Conservation (phyloP, 495 filamentous ascomycete genomes). For the Xylaria venustula region DNA sequence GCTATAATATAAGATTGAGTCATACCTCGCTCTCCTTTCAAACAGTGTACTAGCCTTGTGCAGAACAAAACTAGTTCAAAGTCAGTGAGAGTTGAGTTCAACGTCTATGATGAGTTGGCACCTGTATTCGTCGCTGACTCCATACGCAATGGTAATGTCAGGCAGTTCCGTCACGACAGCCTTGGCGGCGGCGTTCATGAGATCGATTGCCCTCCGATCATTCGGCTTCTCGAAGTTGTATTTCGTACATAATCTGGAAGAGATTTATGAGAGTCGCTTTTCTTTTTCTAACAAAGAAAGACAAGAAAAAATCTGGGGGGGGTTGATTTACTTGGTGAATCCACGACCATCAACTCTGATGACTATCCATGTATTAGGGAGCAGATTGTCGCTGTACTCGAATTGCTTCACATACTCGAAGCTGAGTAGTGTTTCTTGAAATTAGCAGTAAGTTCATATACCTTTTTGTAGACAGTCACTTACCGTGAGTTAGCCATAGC, state of each 20-base stretch:
- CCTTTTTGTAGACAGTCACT: slow-evolving; percentile 21
- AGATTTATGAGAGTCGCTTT: slow-evolving; percentile 40
- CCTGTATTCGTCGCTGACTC: slow-evolving; percentile 93
- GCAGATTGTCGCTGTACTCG: slow-evolving; percentile 74
- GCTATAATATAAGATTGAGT: slow-evolving; percentile 1
- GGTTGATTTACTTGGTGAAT: slow-evolving; percentile 76
- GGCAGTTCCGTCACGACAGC: slow-evolving; percentile 80
- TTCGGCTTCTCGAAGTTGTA: slow-evolving; percentile 90
- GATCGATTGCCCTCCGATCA: slow-evolving; percentile 78
- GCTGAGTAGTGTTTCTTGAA: slow-evolving; percentile 31
- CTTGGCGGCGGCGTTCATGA: slow-evolving; percentile 90
- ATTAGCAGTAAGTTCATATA: slow-evolving; percentile 21
- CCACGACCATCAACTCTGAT: slow-evolving; percentile 89
- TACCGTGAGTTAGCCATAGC: slow-evolving; percentile 50
- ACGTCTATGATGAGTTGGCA: not conserved
- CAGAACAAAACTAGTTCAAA: slow-evolving; percentile 71
- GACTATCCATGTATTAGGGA: slow-evolving; percentile 92
- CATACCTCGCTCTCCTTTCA: slow-evolving; percentile 78
- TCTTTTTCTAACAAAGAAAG: too few species aligned
- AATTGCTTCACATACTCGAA: slow-evolving; percentile 93
- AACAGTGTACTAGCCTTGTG: slow-evolving; percentile 78
- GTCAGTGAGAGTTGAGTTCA: not conserved
- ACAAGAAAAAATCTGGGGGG: too few species aligned
- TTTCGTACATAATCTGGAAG: slow-evolving; percentile 61
- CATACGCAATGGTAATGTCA: slow-evolving; percentile 85